Percentiles rank a stretch among this genome's conserved stretches.
Evolutionary conservation across 108 stramenopile genomes (phyloP).

Genomic region (Chaetoceros tenuissimus): DNA sequence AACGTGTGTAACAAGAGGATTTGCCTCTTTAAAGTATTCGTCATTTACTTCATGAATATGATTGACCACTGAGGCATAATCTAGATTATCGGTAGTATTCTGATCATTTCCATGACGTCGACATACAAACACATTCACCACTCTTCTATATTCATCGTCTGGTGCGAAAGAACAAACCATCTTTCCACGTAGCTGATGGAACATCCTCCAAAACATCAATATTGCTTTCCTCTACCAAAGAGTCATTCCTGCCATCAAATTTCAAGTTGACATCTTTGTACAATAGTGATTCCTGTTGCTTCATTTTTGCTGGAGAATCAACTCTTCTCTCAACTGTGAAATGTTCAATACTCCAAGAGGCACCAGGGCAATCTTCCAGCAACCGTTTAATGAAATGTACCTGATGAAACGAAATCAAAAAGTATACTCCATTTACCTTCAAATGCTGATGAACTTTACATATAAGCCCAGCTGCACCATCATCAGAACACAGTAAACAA

Average conservation of each 20-base stretch:
- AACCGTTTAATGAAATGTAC: conserved; percentile 43
- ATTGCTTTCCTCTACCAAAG: background rate
- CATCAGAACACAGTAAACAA: conserved; percentile 65
- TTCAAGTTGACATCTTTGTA: background rate
- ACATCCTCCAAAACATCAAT: background rate
- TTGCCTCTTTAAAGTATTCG: conserved; percentile 49
- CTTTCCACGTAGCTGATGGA: conserved; percentile 30
- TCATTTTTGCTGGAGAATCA: conserved; percentile 22
- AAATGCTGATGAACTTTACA: conserved; percentile 53
- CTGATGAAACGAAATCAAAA: conserved; percentile 69
- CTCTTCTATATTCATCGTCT: conserved; percentile 35
- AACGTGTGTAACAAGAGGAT: conserved; percentile 58
- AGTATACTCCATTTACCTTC: conserved; percentile 51
- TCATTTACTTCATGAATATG: conserved; percentile 56
- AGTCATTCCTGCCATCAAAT: background rate
- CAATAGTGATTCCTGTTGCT: background rate
- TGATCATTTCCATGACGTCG: conserved; percentile 6
- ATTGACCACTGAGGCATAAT: conserved; percentile 27
- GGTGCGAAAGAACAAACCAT: conserved; percentile 31
- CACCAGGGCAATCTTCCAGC: conserved; percentile 55
- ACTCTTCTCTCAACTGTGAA: conserved; percentile 48
- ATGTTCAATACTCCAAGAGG: conserved; percentile 47
- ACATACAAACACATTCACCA: conserved; percentile 44
- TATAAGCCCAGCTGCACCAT: conserved; percentile 46
- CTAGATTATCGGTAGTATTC: conserved; percentile 9